A percentile compares a stretch with the other conserved stretches of the same genome.
phyloP scores from a whole-genome alignment of 768 basidiomycete species.

The Phaffia australis region DNA sequence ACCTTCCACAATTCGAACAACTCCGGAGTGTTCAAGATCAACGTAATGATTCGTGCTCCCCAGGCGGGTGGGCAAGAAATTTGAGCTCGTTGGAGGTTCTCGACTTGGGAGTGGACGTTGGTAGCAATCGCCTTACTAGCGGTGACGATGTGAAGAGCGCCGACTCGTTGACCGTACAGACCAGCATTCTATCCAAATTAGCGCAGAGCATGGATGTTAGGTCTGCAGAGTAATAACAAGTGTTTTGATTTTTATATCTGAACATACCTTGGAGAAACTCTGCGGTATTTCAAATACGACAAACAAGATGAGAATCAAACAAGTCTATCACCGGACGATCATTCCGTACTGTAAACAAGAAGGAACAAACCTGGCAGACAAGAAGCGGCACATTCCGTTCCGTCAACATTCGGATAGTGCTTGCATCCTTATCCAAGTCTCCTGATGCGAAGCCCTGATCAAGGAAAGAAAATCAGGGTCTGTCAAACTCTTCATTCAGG shows the following conservation, averaged over 20 bases:
- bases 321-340: not conserved
- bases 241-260: slow-evolving; percentile 53
- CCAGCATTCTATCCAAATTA: slow-evolving; percentile 97
- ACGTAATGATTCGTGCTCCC: slow-evolving; percentile 70
- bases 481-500: too few species aligned
- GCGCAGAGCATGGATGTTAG: slow-evolving; percentile 57
- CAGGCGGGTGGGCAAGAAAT: slow-evolving; percentile 94
- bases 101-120: slow-evolving; percentile 73
- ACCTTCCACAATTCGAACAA: slow-evolving; percentile 72
- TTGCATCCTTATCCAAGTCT: slow-evolving; percentile 75
- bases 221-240: slow-evolving; percentile 43
- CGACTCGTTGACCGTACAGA: slow-evolving; percentile 94
- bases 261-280: not conserved
- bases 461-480: too few species aligned
- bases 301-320: not conserved
- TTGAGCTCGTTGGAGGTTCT: slow-evolving; percentile 87
- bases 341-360: slow-evolving; percentile 41
- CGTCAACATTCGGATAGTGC: slow-evolving; percentile 55
- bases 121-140: slow-evolving; percentile 43
- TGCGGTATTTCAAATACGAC: not conserved
- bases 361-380: too few species aligned
- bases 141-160: slow-evolving; percentile 74
- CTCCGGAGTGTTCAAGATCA: slow-evolving; percentile 58
- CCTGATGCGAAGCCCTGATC: slow-evolving; percentile 72
- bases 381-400: too few species aligned